Evolutionary conservation across 805 yeast genomes (phyloP).

Genomic region (Saturnispora zaruensis): DNA sequence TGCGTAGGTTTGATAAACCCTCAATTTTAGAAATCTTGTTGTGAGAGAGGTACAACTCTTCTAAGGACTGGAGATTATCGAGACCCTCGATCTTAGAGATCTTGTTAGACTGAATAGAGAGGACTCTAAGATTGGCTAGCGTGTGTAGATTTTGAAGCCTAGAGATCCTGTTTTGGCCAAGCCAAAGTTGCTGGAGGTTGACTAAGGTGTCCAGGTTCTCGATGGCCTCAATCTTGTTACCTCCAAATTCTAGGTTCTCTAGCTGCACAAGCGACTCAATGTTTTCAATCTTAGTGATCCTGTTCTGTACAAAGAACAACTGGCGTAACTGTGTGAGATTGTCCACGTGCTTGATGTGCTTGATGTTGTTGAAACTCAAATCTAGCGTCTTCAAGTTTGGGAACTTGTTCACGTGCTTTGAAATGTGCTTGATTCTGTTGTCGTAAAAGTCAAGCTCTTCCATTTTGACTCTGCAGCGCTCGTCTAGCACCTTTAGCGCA

Average conservation of each 20-base stretch:
- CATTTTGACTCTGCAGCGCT: constrained; percentile 36
- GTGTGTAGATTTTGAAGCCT: constrained; percentile 53
- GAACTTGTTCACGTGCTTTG: constrained; percentile 57
- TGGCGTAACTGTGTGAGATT: constrained; percentile 53
- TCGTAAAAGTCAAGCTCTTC: constrained; percentile 86
- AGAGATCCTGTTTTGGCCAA: constrained; percentile 77
- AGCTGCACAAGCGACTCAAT: constrained; percentile 48
- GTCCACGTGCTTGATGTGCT: constrained; percentile 72
- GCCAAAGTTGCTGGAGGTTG: constrained; percentile 72
- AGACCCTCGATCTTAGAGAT: constrained; percentile 74
- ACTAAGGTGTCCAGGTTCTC: constrained; percentile 49
- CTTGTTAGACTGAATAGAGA: constrained; percentile 84
- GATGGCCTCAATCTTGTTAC: constrained; percentile 60
- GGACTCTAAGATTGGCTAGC: constrained; percentile 55
- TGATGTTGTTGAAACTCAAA: constrained; percentile 82
- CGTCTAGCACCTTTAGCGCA: constrained; percentile 50
- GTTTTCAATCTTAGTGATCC: constrained; percentile 63
- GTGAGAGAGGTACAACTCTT: constrained; percentile 82
- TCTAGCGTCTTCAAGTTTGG: constrained; percentile 55
- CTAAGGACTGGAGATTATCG: constrained; percentile 59
- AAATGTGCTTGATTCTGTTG: constrained; percentile 80
- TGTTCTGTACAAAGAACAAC: constrained; percentile 83
- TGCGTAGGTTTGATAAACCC: constrained; percentile 61
- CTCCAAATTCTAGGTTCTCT: constrained; percentile 80
- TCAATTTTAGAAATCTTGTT: constrained; percentile 71